Base-by-base conservation (phyloP, 495 filamentous ascomycete species). In the Lasiosphaeria hispida region DNA sequence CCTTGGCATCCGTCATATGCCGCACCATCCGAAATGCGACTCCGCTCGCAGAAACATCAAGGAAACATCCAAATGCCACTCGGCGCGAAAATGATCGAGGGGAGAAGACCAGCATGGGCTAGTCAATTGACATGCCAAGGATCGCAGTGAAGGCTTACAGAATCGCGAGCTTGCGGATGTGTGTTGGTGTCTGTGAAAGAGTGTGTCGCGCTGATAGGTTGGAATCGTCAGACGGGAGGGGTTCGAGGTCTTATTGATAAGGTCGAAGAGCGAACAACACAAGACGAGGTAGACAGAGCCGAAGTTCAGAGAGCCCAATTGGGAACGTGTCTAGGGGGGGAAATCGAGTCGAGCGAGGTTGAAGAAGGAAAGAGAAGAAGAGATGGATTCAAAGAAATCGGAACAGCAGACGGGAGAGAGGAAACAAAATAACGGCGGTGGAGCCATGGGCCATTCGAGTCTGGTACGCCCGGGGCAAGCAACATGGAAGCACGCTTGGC, bases 281-380 rank as follows among this genome's bases (percentile, higher is more conserved):
- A 65, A 61, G 65, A 68, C 67, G 63, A 53, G 58, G 56, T 35
- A 53, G 58, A 55, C 53, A 35, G 43, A 37, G 40, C 17, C 15
- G 35, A 33, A 55, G 53, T 41, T 37, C 17, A 35, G 53, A 30
- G n/a, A 42, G 33, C 42, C 41, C 35, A 47, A 33, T 33, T 15
- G 48, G 63, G 66, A 59, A 64, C 62, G 59, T 65, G 58, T 63
- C 55, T 59, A 35, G 43, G 49, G 54, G 23, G 59, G 41, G 37
- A 55, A 30, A 52, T 34, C 39, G 44, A 56, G 68, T 69, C 70
- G 58, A 66, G 70, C 63, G 66, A 68, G 66, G 69, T 70, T 69
- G 69, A 42, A 55, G 63, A 60, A 49, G 35, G 58, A 48, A 47
- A 58, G 56, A 61, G 48, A 57, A 57, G 57, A 60, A 54, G 41